Conservation (phyloP, 257 asterid genomes). For the Solanum sejunctum region DNA sequence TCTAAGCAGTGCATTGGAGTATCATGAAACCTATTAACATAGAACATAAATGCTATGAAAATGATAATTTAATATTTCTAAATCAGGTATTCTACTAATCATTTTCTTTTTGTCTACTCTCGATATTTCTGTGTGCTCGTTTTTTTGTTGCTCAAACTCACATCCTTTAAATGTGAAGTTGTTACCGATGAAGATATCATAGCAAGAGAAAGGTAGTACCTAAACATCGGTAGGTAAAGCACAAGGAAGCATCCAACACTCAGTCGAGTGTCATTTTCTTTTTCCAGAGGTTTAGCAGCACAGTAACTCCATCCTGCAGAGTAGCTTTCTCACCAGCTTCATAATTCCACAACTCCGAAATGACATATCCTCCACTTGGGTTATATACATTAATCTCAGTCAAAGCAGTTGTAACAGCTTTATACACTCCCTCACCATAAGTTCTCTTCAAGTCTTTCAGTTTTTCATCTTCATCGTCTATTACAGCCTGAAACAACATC, state of each 20-base stretch:
- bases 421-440: slow-evolving; percentile 2
- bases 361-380: slow-evolving; percentile 5
- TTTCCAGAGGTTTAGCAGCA: slow-evolving; percentile 3
- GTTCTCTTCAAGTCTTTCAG: slow-evolving; percentile 7
- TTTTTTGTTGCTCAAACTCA: not conserved
- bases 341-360: slow-evolving; percentile 3
- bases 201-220: not conserved
- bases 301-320: not conserved
- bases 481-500: slow-evolving; percentile 1
- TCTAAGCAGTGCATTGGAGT: not conserved
- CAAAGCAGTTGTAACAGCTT: slow-evolving; percentile 3
- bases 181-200: not conserved
- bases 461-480: slow-evolving; percentile 8
- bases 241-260: not conserved
- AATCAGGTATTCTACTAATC: not conserved
- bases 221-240: not conserved
- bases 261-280: not conserved
- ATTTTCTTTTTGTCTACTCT: not conserved
- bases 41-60: not conserved
- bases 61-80: not conserved
- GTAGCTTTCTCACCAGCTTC: not conserved
- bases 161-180: not conserved
- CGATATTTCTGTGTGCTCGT: not conserved
- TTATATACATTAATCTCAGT: slow-evolving; percentile 5
- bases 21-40: not conserved